Conservation (phyloP, 177 flowering plant species). For the Vitis hybrid region DNA sequence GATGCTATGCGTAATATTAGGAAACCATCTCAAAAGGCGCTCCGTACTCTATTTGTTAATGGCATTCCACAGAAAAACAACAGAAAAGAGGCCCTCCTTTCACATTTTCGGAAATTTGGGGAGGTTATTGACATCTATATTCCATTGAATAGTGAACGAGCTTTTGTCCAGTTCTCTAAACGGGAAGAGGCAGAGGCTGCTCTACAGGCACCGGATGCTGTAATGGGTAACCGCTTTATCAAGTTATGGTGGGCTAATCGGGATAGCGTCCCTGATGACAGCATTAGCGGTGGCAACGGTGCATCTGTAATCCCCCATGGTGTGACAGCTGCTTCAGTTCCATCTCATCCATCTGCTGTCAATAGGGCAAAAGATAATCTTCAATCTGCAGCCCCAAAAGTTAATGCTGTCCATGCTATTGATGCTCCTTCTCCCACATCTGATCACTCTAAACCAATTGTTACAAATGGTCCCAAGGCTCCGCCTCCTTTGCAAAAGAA, state of each 20-base stretch:
- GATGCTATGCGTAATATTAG: slow-evolving; percentile 36
- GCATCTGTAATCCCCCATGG: slow-evolving; percentile 29
- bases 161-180: slow-evolving; percentile 93
- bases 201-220: slow-evolving; percentile 96
- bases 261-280: slow-evolving; percentile 68
- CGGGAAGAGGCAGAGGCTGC: slow-evolving; percentile 98
- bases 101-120: slow-evolving; percentile 95
- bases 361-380: slow-evolving; percentile 43
- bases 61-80: slow-evolving; percentile 74
- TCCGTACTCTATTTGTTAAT: slow-evolving; percentile 82
- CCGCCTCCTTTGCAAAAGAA: slow-evolving; percentile 65
- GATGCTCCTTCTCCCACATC: slow-evolving; percentile 31
- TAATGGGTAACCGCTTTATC: slow-evolving; percentile 97
- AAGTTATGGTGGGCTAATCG: slow-evolving; percentile 95
- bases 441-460: slow-evolving; percentile 36
- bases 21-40: slow-evolving; percentile 66
- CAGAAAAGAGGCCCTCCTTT: slow-evolving; percentile 71
- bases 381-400: slow-evolving; percentile 35
- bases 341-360: slow-evolving; percentile 29
- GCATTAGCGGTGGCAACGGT: slow-evolving; percentile 28
- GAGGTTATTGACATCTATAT: slow-evolving; percentile 79
- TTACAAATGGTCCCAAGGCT: slow-evolving; percentile 42
- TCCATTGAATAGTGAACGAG: slow-evolving; percentile 70
- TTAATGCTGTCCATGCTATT: slow-evolving; percentile 22
- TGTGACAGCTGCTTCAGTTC: slow-evolving; percentile 26